Conservation (phyloP, 768 basidiomycete genomes). For the Rhizopogon sp. region DNA sequence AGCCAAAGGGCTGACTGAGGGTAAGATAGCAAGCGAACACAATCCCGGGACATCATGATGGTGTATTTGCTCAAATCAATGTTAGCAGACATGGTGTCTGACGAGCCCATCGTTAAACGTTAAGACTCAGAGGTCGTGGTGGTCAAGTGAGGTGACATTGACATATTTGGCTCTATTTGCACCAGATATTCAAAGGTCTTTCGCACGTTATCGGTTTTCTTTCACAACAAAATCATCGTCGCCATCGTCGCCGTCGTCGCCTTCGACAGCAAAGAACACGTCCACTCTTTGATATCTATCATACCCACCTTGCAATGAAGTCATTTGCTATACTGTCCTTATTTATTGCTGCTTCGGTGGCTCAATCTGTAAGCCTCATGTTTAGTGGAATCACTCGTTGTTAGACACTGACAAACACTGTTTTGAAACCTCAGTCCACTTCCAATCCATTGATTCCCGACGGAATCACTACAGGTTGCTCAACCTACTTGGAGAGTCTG, state of each 20-base stretch:
- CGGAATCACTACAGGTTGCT: slow-evolving; percentile 54
- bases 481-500: slow-evolving; percentile 52
- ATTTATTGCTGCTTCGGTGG: slow-evolving; percentile 45
- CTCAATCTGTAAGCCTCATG: slow-evolving; percentile 37
- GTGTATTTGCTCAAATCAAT: too few relatives aligned
- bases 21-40: too few relatives aligned
- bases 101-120: too few relatives aligned
- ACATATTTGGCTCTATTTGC: background rate
- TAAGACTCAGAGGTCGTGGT: too few relatives aligned
- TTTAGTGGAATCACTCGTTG: background rate
- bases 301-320: slow-evolving; percentile 37
- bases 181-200: background rate
- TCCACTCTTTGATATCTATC: slow-evolving; percentile 29
- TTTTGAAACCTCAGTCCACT: slow-evolving; percentile 15
- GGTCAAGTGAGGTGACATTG: too few relatives aligned
- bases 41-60: too few relatives aligned
- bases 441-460: slow-evolving; percentile 62
- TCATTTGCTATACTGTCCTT: slow-evolving; percentile 49
- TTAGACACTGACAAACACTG: background rate
- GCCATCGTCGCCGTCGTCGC: slow-evolving; percentile 20
- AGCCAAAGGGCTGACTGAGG: too few relatives aligned
- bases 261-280: slow-evolving; percentile 32
- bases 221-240: slow-evolving; percentile 4
- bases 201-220: background rate
- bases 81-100: too few relatives aligned